A percentile compares a stretch with the other conserved stretches of the same genome.
phyloP scores from a whole-genome alignment of 345 rosid species.

The Microcos paniculata region DNA sequence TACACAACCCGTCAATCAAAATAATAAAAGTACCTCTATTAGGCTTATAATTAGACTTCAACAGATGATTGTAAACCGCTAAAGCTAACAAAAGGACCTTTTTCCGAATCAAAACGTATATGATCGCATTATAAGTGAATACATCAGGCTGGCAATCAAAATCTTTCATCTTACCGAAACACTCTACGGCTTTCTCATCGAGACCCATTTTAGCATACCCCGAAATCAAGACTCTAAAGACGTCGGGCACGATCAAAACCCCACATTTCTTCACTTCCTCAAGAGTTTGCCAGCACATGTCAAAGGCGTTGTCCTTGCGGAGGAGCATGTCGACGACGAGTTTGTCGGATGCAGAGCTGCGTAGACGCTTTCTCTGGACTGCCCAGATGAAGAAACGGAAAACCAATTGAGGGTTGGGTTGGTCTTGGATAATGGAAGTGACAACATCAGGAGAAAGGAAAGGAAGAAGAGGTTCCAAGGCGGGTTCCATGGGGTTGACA shows the following conservation, averaged over 20 bases:
- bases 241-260: slow-evolving; percentile 36
- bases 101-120: slow-evolving; percentile 41
- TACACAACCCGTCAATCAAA: slow-evolving; percentile 63
- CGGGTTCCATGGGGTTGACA: slow-evolving; percentile 58
- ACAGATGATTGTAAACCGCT: slow-evolving; percentile 66
- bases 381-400: slow-evolving; percentile 90
- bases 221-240: slow-evolving; percentile 55
- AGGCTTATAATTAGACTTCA: slow-evolving; percentile 57
- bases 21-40: slow-evolving; percentile 52
- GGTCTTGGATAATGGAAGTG: slow-evolving; percentile 45
- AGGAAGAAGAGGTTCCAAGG: slow-evolving; percentile 57
- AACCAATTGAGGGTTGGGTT: slow-evolving; percentile 40
- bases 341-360: slow-evolving; percentile 30
- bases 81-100: slow-evolving; percentile 53
- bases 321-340: slow-evolving; percentile 45
- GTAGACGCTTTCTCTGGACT: slow-evolving; percentile 47
- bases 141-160: slow-evolving; percentile 72
- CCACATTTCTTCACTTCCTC: slow-evolving; percentile 48
- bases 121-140: slow-evolving; percentile 51
- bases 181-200: slow-evolving; percentile 68
- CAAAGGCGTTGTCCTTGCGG: slow-evolving; percentile 41
- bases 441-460: slow-evolving; percentile 46
- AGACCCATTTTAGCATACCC: slow-evolving; percentile 56
- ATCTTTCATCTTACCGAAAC: slow-evolving; percentile 69
- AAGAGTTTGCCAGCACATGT: slow-evolving; percentile 60